These are phyloP conservation scores for Chytriomyces sp. DNA, from an alignment of 192 early-diverging fungal genomes.

Conservation along the genomic window DNA sequence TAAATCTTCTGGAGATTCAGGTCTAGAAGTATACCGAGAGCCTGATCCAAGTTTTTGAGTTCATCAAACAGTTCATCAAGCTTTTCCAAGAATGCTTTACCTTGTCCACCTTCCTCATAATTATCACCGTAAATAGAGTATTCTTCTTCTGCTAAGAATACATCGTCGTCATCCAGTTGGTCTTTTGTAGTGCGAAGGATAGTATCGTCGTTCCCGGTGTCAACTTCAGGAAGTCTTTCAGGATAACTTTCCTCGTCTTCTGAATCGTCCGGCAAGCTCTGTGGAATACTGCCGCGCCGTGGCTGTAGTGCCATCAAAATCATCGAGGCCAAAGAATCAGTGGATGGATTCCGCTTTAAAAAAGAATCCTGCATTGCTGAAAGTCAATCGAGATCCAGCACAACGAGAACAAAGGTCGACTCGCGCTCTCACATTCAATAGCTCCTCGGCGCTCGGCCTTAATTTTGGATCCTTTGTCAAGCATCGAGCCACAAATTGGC, in stretches of 20 bases:
- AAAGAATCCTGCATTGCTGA: conserved; percentile 44
- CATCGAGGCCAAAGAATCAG: neutral
- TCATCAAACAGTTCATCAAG: no score
- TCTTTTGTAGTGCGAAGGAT: neutral
- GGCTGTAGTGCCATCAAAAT: neutral
- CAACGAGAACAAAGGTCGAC: no score
- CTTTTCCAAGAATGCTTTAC: no score
- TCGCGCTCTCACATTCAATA: conserved; percentile 56
- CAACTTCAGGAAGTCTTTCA: neutral
- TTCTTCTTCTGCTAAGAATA: conserved; percentile 21
- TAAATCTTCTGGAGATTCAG: neutral
- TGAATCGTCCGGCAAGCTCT: neutral
- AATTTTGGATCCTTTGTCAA: conserved; percentile 59
- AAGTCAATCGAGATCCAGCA: neutral
- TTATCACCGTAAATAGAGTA: conserved; percentile 17
- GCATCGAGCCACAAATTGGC: conserved; percentile 56
- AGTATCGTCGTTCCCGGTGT: neutral
- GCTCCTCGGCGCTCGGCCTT: conserved; percentile 50
- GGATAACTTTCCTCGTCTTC: conserved; percentile 2
- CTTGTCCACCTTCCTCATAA: neutral
- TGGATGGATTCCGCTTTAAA: conserved; percentile 33
- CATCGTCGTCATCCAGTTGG: conserved; percentile 1
- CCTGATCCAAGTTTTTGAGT: no score
- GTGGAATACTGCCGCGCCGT: neutral
- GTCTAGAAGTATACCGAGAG: neutral